Evolutionary conservation across 805 yeast species (phyloP).

Genomic region (Candida taoyuanica): DNA sequence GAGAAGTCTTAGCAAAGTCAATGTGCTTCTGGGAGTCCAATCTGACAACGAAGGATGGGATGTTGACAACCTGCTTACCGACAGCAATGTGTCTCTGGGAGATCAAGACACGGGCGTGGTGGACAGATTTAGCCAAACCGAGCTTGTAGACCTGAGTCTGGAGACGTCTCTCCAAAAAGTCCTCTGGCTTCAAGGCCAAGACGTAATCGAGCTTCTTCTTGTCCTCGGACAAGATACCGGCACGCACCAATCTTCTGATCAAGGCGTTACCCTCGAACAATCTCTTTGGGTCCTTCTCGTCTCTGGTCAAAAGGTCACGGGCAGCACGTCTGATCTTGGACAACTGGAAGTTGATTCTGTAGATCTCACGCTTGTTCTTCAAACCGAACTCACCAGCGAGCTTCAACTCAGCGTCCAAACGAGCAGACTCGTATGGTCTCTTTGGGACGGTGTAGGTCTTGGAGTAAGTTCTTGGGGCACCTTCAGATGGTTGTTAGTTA

Average conservation of each 20-base stretch:
- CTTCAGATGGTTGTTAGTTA: slow-evolving; percentile 39
- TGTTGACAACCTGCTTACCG: slow-evolving; percentile 98
- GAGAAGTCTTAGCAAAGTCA: slow-evolving; percentile 98
- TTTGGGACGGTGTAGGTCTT: slow-evolving; percentile 99
- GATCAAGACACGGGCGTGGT: slow-evolving; percentile 99
- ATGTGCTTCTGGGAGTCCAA: slow-evolving; percentile 99
- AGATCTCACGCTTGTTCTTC: slow-evolving; percentile 99
- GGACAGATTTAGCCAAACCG: slow-evolving; percentile 98
- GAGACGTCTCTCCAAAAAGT: slow-evolving; percentile 99
- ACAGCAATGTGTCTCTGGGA: slow-evolving; percentile 99
- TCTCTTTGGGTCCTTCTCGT: slow-evolving; percentile 99
- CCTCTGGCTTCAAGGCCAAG: slow-evolving; percentile 95
- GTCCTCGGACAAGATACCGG: slow-evolving; percentile 98
- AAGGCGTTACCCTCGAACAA: slow-evolving; percentile 99
- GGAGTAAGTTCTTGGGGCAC: slow-evolving; percentile 99
- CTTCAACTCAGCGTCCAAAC: slow-evolving; percentile 98
- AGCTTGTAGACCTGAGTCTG: slow-evolving; percentile 99
- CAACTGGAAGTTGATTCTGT: slow-evolving; percentile 99
- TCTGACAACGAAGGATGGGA: slow-evolving; percentile 99
- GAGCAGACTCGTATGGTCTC: slow-evolving; percentile 99
- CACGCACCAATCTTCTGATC: slow-evolving; percentile 98
- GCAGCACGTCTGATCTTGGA: slow-evolving; percentile 99
- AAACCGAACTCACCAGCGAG: slow-evolving; percentile 99
- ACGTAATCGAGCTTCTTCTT: slow-evolving; percentile 99
- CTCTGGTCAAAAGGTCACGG: slow-evolving; percentile 99